Evolutionary conservation across 1,139 yeast genomes (phyloP).

Genomic region (Pichia cactophila): DNA sequence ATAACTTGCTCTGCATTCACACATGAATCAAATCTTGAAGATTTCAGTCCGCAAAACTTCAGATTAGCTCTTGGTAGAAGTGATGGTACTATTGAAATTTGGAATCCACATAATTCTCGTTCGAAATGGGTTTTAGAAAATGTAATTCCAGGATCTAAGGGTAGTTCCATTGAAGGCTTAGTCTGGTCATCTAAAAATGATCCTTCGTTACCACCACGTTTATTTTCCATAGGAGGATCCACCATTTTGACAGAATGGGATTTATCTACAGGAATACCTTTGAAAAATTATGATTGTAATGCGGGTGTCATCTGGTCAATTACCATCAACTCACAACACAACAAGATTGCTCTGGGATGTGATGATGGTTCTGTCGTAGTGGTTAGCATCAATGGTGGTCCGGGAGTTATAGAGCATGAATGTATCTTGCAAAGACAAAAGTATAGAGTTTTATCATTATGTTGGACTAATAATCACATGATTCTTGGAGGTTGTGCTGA

Average conservation of each 20-base stretch:
- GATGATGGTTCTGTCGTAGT: conserved; percentile 90
- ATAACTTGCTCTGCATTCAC: conserved; percentile 81
- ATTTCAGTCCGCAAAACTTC: conserved; percentile 50
- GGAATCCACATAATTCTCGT: conserved; percentile 67
- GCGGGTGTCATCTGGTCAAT: conserved; percentile 94
- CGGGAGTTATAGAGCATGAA: conserved; percentile 71
- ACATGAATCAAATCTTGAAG: conserved; percentile 36
- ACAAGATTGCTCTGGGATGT: conserved; percentile 81
- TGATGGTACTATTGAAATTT: conserved; percentile 91
- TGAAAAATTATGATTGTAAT: conserved; percentile 77
- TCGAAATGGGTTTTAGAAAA: conserved; percentile 46
- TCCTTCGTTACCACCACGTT: conserved; percentile 37
- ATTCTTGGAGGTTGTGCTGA: conserved; percentile 94
- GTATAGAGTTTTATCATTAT: conserved; percentile 68
- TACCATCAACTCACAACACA: conserved; percentile 54
- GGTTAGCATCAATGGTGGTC: conserved; percentile 76
- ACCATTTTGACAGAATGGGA: conserved; percentile 93
- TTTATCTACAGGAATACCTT: conserved; percentile 61
- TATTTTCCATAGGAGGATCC: conserved; percentile 93
- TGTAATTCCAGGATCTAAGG: conserved; percentile 71
- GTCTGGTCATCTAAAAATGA: conserved; percentile 58
- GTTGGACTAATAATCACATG: conserved; percentile 59
- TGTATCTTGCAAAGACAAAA: conserved; percentile 77
- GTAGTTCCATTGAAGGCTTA: conserved; percentile 81
- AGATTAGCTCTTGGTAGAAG: conserved; percentile 88